Evolutionary conservation across 2,329 filamentous ascomycete genomes (phyloP), one percentile per base, ranked within the genome.

Genomic region (Aureobasidium sp.): DNA sequence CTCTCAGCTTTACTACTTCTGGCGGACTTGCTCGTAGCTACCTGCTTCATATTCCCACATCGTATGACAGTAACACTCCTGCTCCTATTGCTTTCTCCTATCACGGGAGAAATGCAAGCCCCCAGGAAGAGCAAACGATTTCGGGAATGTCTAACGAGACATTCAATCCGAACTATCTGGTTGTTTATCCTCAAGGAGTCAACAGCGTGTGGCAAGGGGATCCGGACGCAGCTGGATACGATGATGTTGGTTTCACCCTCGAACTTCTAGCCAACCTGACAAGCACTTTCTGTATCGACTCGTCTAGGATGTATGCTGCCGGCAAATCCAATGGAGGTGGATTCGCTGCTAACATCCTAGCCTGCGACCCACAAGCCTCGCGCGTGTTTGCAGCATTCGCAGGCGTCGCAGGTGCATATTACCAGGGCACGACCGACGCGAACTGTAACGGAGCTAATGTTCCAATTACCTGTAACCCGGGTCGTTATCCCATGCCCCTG

Each of bases 241-340:
- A 73, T 54, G 74, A 77, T 53, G 61, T 74, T 2, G 63, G 61
- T 11, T 76, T 75, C 58, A 70, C 67, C 6, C 56, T 68, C 4
- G 70, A 72, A 48, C 64, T 76, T 21, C 60, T 74, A 30, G 60
- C 65, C 21, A 57, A 70, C 17, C 56, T 77, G 6, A 60, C 70
- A 53, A 58, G 61, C 7, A 63, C 61, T 4, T 72, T 71, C 58
- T 76, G 73, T 59, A 67, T 77, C 56, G 71, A 77, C 55, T 58
- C 62, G 1, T 60, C 59, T 2, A 68, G 67, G 6, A 64, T 77
- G 24, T 76, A 74, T 53, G 68, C 68, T 6, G 64, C 68, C 0
- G 74, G 73, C 40, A 78, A 79, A 57, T 79, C 70, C 56, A 79
- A 80, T 37, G 78, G 76, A 3, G 78, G 75, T 1, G 78, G 75